Evolutionary conservation across 768 basidiomycete species (phyloP).

Genomic region (Xanthoconium stramineum): DNA sequence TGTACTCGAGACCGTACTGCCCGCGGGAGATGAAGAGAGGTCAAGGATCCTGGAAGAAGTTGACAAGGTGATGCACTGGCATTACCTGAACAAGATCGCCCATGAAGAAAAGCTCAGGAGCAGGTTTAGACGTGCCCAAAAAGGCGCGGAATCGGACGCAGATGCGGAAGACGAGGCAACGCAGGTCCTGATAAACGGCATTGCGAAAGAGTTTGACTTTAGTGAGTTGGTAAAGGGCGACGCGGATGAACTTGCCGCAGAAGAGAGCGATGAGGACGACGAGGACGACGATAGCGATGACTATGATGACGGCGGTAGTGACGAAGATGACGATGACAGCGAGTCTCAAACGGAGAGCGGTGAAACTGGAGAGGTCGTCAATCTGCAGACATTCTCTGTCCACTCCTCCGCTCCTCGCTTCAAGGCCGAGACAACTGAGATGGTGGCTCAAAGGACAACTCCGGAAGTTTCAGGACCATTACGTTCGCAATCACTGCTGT

Average conservation of each 20-base stretch:
- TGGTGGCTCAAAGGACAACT: neutral
- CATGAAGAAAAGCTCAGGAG: constrained; percentile 91
- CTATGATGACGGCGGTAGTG: constrained; percentile 30
- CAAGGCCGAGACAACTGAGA: neutral
- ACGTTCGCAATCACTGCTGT: constrained; percentile 6
- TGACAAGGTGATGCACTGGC: constrained; percentile 86
- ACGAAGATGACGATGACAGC: constrained; percentile 41
- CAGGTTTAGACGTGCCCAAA: constrained; percentile 66
- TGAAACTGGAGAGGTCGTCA: constrained; percentile 11
- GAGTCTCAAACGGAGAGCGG: constrained; percentile 32
- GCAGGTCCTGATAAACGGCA: constrained; percentile 71
- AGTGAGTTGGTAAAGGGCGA: constrained; percentile 76
- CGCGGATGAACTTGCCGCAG: constrained; percentile 76
- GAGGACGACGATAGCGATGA: constrained; percentile 42
- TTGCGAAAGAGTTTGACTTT: constrained; percentile 80
- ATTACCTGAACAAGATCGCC: constrained; percentile 90
- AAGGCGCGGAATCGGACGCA: constrained; percentile 41
- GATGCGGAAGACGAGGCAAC: constrained; percentile 80
- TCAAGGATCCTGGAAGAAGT: constrained; percentile 76
- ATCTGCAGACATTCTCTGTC: neutral
- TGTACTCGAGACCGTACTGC: constrained; percentile 87
- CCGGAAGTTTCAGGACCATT: neutral
- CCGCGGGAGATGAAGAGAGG: constrained; percentile 78
- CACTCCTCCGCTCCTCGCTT: neutral
- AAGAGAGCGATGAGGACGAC: constrained; percentile 54